Base-by-base conservation (phyloP, 2,329 filamentous ascomycete species). In the Helminthosporium solani region DNA sequence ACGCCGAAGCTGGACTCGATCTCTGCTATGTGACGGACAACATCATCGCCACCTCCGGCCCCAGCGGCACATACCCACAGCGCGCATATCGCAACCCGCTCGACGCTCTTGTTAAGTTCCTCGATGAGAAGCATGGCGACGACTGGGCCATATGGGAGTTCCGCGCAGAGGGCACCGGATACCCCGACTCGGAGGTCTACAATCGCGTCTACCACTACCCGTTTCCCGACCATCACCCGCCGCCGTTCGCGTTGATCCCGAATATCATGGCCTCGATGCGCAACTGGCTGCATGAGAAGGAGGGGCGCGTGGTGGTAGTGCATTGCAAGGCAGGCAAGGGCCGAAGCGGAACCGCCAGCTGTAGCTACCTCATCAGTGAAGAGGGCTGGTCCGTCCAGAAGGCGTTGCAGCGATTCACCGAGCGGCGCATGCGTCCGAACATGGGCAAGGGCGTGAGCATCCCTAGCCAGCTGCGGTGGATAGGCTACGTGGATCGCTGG, bases 81-180 rank as follows among this genome's bases (percentile, higher is more conserved):
- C 84, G 87, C 53, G 90, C 90, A 49, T 99, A 97, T 73, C 88
- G 94, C 64, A 99, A 96, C 66, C 92, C 92, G 0, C 84, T 96
- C 40, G 86, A 95, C 64, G 82, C 86, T 31, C 82, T 99, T 18
- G 89, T 97, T 49, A 81, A 82, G 54, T 99, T 92, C 68, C 85
- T 99, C 52, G 90, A 97, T 71, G 75, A 79, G 35, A 89, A 90
- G 62, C 94, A 99, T 71, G 62, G 63, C 50, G 74, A 83, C 20
- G 76, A 94, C 53, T 99, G 94, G 94, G 84, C 87, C 2, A 96
- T 99, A 61, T 99, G 92, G 90, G 94, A 99, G 73, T 99, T 99
- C 61, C 85, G 94, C 36, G 94, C 90, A 28, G 94, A 99, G 69
- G 94, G 94, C 4, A 96, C 94, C 0, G 94, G 94, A 1, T 99